Base-by-base conservation (phyloP, 352 stramenopile species). In the Aphanomyces cochlioides region DNA sequence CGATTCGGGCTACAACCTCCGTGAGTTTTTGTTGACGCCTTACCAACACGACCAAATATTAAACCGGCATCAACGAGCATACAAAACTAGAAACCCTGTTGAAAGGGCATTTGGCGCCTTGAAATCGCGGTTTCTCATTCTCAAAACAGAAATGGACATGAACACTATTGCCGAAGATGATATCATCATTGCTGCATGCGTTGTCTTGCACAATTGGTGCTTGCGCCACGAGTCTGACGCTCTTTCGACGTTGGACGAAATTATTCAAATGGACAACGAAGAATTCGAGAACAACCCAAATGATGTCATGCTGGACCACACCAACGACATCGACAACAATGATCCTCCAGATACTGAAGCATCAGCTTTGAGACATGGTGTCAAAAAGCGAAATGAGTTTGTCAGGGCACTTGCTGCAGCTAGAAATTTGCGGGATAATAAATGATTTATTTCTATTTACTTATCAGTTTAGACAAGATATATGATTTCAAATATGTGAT, bases 181-280 rank as follows among this genome's bases (percentile, higher is more conserved):
- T 15, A 48, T 48, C 8, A 15, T 48, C 8, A 48, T 48, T 48
- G 43, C 43, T 48, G 43, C 43, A 15, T 48, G 43, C 43, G 43
- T 48, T 48, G 43, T 48, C 8, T 48, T 48, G 43, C 43, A 48
- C 43, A 48, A 48, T 48, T 48, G 43, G 43, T 48, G 43, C 43
- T 48, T 48, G 8, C 43, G 43, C 8, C 43, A 48, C 43, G 43
- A 48, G 15, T 15, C 43, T 15, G 43, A 48, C 15, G 43, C 43
- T 15, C 15, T 48, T 8, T 8, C 8, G 8, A 15, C 8, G 8
- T 15, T 48, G 15, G 43, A 48, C 8, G 43, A 48, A 15, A 15
- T 48, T 48, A 15, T 48, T 8, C 43, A 48, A 15, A 8, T 15
- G 8, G 43, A 48, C 15, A 15, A 15, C 43, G 8, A 48, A 48